Percentiles rank a stretch among this genome's conserved stretches.
Evolutionary conservation across 2,329 filamentous ascomycete species (phyloP).

Genomic region (Sphaerulina musiva): DNA sequence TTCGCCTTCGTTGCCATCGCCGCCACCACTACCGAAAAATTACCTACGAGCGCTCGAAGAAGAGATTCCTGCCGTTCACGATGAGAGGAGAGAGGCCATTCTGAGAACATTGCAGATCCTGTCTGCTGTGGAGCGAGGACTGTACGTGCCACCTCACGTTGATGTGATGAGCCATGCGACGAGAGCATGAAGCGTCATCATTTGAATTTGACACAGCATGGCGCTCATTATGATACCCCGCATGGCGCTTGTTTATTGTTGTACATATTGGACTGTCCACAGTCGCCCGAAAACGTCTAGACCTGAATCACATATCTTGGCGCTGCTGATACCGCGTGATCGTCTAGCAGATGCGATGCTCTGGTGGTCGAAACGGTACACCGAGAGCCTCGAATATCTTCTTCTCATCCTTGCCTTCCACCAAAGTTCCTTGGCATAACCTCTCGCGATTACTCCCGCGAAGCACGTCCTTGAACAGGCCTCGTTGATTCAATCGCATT

Average conservation of each 20-base stretch:
- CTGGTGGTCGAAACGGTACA: conserved; percentile 75
- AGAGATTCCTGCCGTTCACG: not conserved
- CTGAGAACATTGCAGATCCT: conserved; percentile 21
- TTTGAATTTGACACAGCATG: not conserved
- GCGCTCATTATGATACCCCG: not conserved
- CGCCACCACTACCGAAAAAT: conserved; percentile 1
- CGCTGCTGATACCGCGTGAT: not conserved
- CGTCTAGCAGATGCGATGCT: conserved; percentile 63
- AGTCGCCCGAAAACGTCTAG: not conserved
- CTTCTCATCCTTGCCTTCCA: conserved; percentile 70
- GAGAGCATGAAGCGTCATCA: not conserved
- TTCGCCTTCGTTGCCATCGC: not conserved
- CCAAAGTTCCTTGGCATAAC: conserved; percentile 59
- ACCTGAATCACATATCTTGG: not conserved
- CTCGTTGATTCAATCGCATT: conserved; percentile 79
- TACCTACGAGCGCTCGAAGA: conserved; percentile 2
- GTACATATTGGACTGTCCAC: not conserved
- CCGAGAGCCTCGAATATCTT: conserved; percentile 74
- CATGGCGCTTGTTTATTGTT: not conserved
- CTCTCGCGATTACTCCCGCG: conserved; percentile 53
- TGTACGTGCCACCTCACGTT: conserved; percentile 5
- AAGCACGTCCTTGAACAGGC: conserved; percentile 66
- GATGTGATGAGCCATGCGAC: not conserved
- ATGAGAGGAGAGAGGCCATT: conserved; percentile 15
- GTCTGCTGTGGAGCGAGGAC: conserved; percentile 12